Conservation (phyloP, 805 yeast species). For the Candida wancherniae region DNA sequence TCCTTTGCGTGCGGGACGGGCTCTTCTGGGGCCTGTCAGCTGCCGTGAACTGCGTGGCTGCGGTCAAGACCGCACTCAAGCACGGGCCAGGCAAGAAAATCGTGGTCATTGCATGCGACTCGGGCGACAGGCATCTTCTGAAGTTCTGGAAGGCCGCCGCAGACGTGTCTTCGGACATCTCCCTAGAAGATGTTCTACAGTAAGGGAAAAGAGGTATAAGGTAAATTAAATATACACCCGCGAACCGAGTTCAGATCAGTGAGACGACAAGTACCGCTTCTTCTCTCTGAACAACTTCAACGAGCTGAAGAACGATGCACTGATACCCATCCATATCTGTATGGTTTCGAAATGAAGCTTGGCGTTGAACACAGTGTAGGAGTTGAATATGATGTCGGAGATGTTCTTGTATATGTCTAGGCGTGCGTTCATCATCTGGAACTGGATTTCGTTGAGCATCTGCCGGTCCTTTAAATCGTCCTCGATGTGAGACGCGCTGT, state of each 20-base stretch:
- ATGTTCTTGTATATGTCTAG: conserved; percentile 37
- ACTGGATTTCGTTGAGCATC: conserved; percentile 29
- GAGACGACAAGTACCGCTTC: conserved; percentile 12
- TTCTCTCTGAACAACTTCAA: conserved; percentile 37
- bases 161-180: conserved; percentile 25
- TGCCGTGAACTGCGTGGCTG: conserved; percentile 93
- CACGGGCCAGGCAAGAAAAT: conserved; percentile 57
- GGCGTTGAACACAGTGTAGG: conserved; percentile 37
- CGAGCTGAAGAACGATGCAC: conserved; percentile 35
- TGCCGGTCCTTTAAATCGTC: conserved; percentile 22
- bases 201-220: neutral
- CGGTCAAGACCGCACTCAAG: conserved; percentile 49
- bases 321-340: conserved; percentile 44
- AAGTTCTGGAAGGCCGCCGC: conserved; percentile 84
- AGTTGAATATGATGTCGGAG: conserved; percentile 37
- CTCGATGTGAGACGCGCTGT: conserved; percentile 6
- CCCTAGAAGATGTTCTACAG: conserved; percentile 29
- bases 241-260: neutral
- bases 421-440: conserved; percentile 32
- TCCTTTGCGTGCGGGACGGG: conserved; percentile 76
- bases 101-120: conserved; percentile 86
- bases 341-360: conserved; percentile 31
- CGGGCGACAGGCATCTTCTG: conserved; percentile 84
- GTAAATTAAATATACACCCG: neutral
- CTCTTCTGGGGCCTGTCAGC: conserved; percentile 88